phyloP scores from a whole-genome alignment of 2,329 filamentous ascomycete genomes.

The Colletotrichum sp. region DNA sequence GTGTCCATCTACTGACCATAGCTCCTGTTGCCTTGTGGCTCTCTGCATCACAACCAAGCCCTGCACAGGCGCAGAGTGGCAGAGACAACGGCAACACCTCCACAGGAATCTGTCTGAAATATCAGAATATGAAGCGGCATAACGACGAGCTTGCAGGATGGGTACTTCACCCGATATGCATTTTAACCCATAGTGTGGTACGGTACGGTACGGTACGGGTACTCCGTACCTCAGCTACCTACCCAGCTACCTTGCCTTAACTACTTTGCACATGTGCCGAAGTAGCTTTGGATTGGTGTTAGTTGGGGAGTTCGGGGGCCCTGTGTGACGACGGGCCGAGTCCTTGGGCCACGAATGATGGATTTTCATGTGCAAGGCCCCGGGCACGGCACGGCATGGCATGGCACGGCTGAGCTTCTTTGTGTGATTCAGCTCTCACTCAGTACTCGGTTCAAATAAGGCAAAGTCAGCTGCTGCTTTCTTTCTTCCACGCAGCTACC shows the following conservation, averaged over 20 bases:
- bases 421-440: background rate
- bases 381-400: background rate
- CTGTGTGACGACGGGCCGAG: background rate
- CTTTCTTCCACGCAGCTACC: background rate
- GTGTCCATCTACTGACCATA: background rate
- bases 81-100: background rate
- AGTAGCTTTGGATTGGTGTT: background rate
- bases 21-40: background rate
- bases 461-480: background rate
- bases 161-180: conserved; percentile 9
- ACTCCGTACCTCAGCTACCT: background rate
- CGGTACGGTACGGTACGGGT: background rate
- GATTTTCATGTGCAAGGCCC: background rate
- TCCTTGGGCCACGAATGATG: background rate
- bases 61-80: background rate
- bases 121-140: background rate
- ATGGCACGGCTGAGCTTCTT: background rate
- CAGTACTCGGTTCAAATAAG: background rate
- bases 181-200: background rate
- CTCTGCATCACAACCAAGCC: background rate
- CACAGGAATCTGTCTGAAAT: background rate
- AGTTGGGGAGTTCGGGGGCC: background rate
- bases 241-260: background rate
- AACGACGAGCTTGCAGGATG: background rate
- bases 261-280: background rate